Conservation (phyloP, 805 yeast species). For the Lipomyces lipofer region DNA sequence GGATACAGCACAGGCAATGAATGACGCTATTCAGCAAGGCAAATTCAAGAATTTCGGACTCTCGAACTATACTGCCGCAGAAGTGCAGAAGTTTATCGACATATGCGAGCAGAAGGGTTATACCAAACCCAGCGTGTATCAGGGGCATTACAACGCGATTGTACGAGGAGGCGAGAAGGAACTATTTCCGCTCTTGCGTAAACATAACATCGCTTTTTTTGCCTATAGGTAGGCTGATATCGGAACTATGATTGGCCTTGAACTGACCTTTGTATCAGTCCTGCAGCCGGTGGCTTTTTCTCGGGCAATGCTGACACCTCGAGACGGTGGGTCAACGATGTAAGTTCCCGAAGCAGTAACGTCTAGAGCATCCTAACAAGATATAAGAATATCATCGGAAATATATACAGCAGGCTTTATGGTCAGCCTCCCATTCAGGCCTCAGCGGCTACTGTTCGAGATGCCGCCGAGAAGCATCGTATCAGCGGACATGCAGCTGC, state of each 20-base stretch:
- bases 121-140: conserved; percentile 2
- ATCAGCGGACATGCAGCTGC: conserved; percentile 10
- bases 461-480: conserved; percentile 1
- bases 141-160: conserved; percentile 8
- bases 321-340: too few species aligned
- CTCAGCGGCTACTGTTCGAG: too few species aligned
- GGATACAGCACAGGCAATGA: conserved; percentile 33
- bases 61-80: conserved; percentile 34
- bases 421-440: too few species aligned
- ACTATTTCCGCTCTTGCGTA: conserved; percentile 30
- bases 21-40: conserved; percentile 32
- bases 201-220: conserved; percentile 30
- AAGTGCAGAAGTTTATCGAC: conserved; percentile 28
- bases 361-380: conserved; percentile 8
- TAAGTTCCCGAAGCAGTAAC: too few species aligned
- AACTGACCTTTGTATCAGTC: not conserved
- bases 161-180: conserved; percentile 6
- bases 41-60: conserved; percentile 34
- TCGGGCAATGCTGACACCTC: too few species aligned
- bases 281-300: conserved; percentile 15
- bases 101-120: conserved; percentile 5
- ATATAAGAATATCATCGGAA: not conserved
- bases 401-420: too few species aligned
- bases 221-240: conserved; percentile 33
- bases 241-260: not conserved